These are phyloP conservation scores for Carex scoparia DNA, from an alignment of 176 grass and related monocot genomes.

Conservation along the genomic window DNA sequence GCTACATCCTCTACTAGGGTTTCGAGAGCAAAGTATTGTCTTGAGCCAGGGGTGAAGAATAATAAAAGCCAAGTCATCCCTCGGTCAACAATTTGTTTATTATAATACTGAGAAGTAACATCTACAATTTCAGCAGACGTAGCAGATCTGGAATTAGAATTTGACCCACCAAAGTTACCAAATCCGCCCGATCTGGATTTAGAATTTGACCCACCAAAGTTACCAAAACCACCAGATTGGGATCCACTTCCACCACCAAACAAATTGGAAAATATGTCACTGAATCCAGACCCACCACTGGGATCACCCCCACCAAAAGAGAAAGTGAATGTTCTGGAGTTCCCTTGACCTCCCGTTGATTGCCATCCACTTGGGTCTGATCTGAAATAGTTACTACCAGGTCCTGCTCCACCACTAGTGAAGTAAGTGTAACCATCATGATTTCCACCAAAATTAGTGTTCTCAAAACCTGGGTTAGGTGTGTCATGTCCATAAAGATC, in stretches of 20 bases:
- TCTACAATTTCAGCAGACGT: conserved; percentile 47
- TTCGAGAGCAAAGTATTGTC: conserved; percentile 50
- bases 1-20: conserved; percentile 57
- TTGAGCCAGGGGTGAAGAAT: conserved; percentile 61
- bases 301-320: conserved; percentile 76
- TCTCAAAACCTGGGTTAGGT: conserved; percentile 50
- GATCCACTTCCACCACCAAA: conserved; percentile 48
- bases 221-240: conserved; percentile 46
- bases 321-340: conserved; percentile 72
- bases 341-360: conserved; percentile 53
- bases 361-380: conserved; percentile 76
- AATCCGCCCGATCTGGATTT: conserved; percentile 43
- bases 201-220: conserved; percentile 34
- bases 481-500: conserved; percentile 87
- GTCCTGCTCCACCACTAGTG: conserved; percentile 42
- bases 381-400: conserved; percentile 47
- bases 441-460: conserved; percentile 35
- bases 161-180: conserved; percentile 36
- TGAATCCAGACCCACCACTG: conserved; percentile 50
- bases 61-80: conserved; percentile 87
- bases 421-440: conserved; percentile 58
- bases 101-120: conserved; percentile 60
- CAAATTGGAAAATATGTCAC: conserved; percentile 83
- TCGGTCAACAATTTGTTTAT: conserved; percentile 69
- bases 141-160: conserved; percentile 31